Conservation (phyloP, 306 rosid genomes). For the Cucurbita argyrosperma region DNA sequence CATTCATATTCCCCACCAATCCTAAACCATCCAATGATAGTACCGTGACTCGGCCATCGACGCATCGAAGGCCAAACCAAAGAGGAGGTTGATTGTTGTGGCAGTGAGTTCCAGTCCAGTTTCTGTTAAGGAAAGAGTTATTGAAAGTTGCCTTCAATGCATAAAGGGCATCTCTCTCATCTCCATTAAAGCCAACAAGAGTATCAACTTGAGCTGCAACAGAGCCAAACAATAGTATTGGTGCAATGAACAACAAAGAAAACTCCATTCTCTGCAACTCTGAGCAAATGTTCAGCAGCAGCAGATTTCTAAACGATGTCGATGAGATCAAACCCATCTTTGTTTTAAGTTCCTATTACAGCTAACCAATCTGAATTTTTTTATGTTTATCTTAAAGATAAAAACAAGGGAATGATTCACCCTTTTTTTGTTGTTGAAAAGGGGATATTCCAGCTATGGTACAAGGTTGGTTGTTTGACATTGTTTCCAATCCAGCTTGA, state of each 20-base stretch:
- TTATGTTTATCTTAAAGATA: not conserved
- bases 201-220: slow-evolving; percentile 15
- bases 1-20: slow-evolving; percentile 10
- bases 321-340: slow-evolving; percentile 4
- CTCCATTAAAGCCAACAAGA: not conserved
- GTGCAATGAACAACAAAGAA: not conserved
- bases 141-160: slow-evolving; percentile 22
- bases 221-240: not conserved
- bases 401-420: not conserved
- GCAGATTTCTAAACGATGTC: slow-evolving; percentile 3
- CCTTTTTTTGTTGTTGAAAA: not conserved
- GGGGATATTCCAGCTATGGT: slow-evolving; percentile 1
- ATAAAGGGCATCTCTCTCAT: slow-evolving; percentile 28
- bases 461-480: slow-evolving; percentile 1
- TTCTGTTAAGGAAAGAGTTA: slow-evolving; percentile 15
- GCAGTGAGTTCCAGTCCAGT: slow-evolving; percentile 34
- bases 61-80: slow-evolving; percentile 40
- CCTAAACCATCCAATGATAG: slow-evolving; percentile 16
- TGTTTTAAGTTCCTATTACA: not conserved
- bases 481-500: slow-evolving; percentile 7
- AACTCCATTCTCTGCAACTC: slow-evolving; percentile 2
- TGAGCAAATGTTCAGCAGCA: not conserved
- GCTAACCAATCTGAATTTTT: not conserved
- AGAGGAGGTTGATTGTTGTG: not conserved
- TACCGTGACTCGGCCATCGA: slow-evolving; percentile 11